Conservation (phyloP, 768 basidiomycete species). For the Termitomyces sp. region DNA sequence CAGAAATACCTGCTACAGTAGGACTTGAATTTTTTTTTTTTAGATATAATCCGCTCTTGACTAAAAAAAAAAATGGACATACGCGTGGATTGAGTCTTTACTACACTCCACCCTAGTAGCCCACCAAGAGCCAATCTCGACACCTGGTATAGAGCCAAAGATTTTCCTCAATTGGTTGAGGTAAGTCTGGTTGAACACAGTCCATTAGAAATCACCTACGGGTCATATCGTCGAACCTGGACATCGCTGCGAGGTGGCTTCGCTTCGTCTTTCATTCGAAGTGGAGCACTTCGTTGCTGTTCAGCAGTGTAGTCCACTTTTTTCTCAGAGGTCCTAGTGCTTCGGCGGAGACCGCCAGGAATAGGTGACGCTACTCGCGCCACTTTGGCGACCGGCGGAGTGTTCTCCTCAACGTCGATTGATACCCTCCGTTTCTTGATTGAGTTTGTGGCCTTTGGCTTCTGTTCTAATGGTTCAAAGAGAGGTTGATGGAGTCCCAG, state of each 20-base stretch:
- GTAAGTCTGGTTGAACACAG: neutral
- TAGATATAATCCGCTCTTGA: conserved; percentile 4
- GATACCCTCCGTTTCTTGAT: conserved; percentile 40
- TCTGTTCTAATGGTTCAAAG: conserved; percentile 43
- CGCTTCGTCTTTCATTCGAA: conserved; percentile 36
- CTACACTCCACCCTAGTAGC: conserved; percentile 67
- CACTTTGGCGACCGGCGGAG: conserved; percentile 23
- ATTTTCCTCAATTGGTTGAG: conserved; percentile 47
- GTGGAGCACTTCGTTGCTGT: conserved; percentile 26
- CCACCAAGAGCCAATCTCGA: conserved; percentile 85
- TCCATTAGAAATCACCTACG: conserved; percentile 34
- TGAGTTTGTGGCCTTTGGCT: conserved; percentile 22
- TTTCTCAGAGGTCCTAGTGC: conserved; percentile 61
- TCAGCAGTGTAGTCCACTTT: conserved; percentile 51
- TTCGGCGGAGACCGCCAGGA: conserved; percentile 48
- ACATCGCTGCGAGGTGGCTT: conserved; percentile 29
- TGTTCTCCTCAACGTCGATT: conserved; percentile 18
- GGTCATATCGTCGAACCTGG: conserved; percentile 38
- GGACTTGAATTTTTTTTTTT: conserved; percentile 47
- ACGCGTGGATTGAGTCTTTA: conserved; percentile 82
- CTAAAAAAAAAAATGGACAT: conserved; percentile 24
- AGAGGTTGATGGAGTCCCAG: conserved; percentile 45
- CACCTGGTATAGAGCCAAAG: conserved; percentile 77
- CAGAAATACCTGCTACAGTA: conserved; percentile 79
- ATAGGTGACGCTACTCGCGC: conserved; percentile 21